Base-by-base conservation (phyloP, 108 stramenopile genomes). In the Skeletonema marinoi region DNA sequence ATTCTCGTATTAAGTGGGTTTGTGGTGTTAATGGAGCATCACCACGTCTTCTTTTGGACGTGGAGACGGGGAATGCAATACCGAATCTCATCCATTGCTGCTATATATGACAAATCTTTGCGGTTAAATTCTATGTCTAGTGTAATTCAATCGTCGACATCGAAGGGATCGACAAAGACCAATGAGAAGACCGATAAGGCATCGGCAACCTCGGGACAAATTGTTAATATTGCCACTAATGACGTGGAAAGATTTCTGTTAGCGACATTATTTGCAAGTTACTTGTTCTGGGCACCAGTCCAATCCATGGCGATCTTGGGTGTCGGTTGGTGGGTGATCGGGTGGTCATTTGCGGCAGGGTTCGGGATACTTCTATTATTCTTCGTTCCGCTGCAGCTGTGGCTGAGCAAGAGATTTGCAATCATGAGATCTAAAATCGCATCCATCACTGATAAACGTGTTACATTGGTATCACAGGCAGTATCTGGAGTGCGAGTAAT, bases 201-300 rank as follows among this genome's bases (percentile, higher is more conserved):
- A 11, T 68, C 62, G 32, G 60, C 80, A 17, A 72, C 58, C 4
- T 85, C 93, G 6, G 98, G 96, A 9, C 73, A 90, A 64, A 85
- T 98, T 42, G 78, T 96, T 54, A 98, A 96, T 67, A 81, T 98
- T 78, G 95, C 95, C 32, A 87, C 89, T 31, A 96, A 95, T 71
- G 98, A 98, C 64, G 96, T 98, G 11, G 96, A 98, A 73, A 86
- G 98, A 1, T 96, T 96, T 69, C 31, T 95, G 1, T 39, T 88
- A 66, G 90, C 90, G 4, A 73, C 89, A 1, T 70, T 94, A 6
- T 96, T 95, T 75, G 68, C 81, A 17, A 79, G 75, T 21, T 90
- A 92, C 73, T 66, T 98, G 13, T 68, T 92, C 32, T 93, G 88
- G 91, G 93, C 89, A 16, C 97, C 97, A 11, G 9, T 97, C 4